phyloP scores from a whole-genome alignment of 306 rosid species.

The Prunus mongolica region DNA sequence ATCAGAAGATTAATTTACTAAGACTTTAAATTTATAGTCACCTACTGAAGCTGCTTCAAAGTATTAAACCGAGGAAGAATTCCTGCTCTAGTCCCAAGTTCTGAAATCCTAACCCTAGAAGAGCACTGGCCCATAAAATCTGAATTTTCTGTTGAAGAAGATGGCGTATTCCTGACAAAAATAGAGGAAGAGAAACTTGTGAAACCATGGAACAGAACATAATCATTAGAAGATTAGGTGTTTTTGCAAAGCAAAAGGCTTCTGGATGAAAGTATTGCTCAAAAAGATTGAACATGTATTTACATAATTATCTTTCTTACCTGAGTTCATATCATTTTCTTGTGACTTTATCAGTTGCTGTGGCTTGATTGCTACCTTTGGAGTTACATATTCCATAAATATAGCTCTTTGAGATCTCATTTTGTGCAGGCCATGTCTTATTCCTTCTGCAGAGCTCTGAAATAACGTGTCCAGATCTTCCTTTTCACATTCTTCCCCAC shows the following conservation, averaged over 20 bases:
- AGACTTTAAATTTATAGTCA: not conserved
- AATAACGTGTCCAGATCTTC: constrained; percentile 7
- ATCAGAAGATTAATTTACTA: not conserved
- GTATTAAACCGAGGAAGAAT: constrained; percentile 25
- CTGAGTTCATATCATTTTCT: constrained; percentile 20
- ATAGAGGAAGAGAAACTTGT: constrained; percentile 18
- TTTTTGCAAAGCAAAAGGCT: not conserved
- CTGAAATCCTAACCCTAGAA: constrained; percentile 31
- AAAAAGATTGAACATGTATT: constrained; percentile 6
- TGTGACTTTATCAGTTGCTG: not conserved
- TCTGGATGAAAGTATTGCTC: not conserved
- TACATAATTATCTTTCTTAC: constrained; percentile 10
- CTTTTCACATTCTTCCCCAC: constrained; percentile 9
- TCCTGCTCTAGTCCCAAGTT: constrained; percentile 35
- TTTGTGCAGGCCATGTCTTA: constrained; percentile 13
- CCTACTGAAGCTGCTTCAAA: constrained; percentile 18
- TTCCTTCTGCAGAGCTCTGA: constrained; percentile 9
- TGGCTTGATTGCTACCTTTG: not conserved
- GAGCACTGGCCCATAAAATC: constrained; percentile 19
- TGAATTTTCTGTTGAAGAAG: constrained; percentile 24
- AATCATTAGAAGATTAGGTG: not conserved
- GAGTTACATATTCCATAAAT: constrained; percentile 5
- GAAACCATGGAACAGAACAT: not conserved
- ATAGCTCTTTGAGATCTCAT: constrained; percentile 21
- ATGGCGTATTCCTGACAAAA: constrained; percentile 27